phyloP scores from a whole-genome alignment of 176 grass and related monocot genomes.

The Raddia guianensis region DNA sequence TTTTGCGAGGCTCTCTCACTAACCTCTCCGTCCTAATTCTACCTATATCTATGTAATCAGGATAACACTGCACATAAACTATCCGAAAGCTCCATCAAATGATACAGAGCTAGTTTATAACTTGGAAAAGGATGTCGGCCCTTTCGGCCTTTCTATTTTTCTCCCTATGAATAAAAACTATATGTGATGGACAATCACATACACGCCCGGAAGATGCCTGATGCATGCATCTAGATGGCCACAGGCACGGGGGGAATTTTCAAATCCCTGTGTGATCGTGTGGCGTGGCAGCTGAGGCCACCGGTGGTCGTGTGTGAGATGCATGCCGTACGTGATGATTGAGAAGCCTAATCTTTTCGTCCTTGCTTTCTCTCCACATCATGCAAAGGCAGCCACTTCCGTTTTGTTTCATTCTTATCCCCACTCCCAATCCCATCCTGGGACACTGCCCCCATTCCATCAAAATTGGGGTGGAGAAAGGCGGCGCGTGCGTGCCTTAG shows the following conservation, averaged over 20 bases:
- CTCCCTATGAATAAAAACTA: conserved; percentile 1
- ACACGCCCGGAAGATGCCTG: no score
- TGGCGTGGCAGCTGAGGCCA: conserved; percentile 19
- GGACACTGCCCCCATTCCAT: not conserved
- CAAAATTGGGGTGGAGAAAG: not conserved
- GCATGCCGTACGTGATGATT: conserved; percentile 15
- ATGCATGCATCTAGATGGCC: not conserved
- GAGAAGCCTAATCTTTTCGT: conserved; percentile 14
- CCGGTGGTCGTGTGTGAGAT: not conserved
- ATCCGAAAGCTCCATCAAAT: not conserved
- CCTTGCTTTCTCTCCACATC: conserved; percentile 44
- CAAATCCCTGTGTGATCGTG: not conserved
- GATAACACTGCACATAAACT: not conserved
- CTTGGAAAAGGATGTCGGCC: not conserved
- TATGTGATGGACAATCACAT: not conserved
- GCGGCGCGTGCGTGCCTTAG: no score
- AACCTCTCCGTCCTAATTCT: not conserved
- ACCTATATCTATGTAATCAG: not conserved
- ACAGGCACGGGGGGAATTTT: not conserved
- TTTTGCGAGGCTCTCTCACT: not conserved
- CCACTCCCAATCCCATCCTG: not conserved
- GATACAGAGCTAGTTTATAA: not conserved
- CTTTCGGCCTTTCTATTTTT: not conserved
- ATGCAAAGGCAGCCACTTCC: conserved; percentile 36
- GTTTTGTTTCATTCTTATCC: conserved; percentile 34